Base-by-base conservation (phyloP, 306 rosid species). In the Castanea crenata region DNA sequence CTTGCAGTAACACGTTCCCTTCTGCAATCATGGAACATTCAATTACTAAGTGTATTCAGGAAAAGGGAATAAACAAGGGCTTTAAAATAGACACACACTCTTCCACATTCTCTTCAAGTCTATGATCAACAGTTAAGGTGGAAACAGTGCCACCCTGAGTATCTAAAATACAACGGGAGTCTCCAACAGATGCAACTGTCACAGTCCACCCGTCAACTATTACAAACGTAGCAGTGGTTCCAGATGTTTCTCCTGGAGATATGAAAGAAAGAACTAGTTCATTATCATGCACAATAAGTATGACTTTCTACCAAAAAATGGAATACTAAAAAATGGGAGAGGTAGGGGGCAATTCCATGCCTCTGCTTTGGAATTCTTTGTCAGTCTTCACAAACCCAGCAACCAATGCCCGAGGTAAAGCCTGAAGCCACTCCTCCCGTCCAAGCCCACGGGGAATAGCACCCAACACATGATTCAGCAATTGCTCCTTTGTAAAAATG, bases 341-440 rank as follows among this genome's bases (percentile, higher is more conserved):
- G 58, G 49, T n/a, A 32, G 58, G 83, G 44, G 58, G 76, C 31
- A 80, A 84, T 67, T 83, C 14, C 90, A 79, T 74, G 79, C 99
- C 98, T 89, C 88, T 85, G 78, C 89, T 87, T 86, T 95, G 99
- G 63, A 95, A 95, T 79, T 95, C 99, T 78, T 92, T 95, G 81
- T 95, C 99, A 46, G 99, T 91, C 85, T 95, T 95, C 79, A 95
- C 99, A 84, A 95, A 95, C 23, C 99, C 99, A 23, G 99, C 92
- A 82, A 95, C 99, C 90, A 92, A 71, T 1, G 99, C 99, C 61
- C 97, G 93, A 18, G 99, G 99, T 69, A 95, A 88, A 55, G 97
- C 93, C 69, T 95, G 98, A 77, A 95, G 90, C 99, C 99, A 95
- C 89, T 95, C 98, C 16, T 92, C 99, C 73, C 97, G 86, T 31